Base-by-base conservation (phyloP, 2,329 filamentous ascomycete genomes). In the Alternaria alternata region DNA sequence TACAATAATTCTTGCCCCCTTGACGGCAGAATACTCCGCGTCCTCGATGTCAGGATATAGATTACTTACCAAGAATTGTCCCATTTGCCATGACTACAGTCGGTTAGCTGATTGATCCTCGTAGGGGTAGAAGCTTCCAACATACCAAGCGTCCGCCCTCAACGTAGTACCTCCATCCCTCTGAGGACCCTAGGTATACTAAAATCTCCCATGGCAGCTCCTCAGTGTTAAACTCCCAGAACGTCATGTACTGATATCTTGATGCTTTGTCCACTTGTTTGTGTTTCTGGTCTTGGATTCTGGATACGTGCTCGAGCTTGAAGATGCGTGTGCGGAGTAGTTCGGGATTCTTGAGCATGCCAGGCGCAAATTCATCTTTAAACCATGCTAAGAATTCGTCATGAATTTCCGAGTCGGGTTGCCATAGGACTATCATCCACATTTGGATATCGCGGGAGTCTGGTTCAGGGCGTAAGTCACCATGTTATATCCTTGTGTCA, bases 141-240 rank as follows among this genome's bases (percentile, higher is more conserved):
- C 49, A 38, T 63, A 65, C 63, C 54, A 66, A 4, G 30, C 54
- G 32, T 20, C 42, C 42, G 8, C 58, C 58, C 26, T 67, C 65
- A 7, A 61, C 57, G 30, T 67, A 65, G 8, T 62, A 36, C 18
- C 65, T 57, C 65, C 65, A 67, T 18, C 55, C 36, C 22, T 64
- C 61, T 32, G 63, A 64, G 28, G 58, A 59, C 1, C 65, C 65
- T 18, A 67, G 48, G 16, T 64, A 64, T n/a, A 67, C 54, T 24
- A 67, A 16, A 4, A 66, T 51, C 24, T 67, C 65, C 65, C 65
- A 67, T 7, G 65, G 65, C 26, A 67, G 24, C 1, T 67, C 65
- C 14, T 62, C 61, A 14, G 41, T 60, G 20, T 61, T 61, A 42
- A 64, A 66, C 36, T 67, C 65, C 65, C 61, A 67, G 7, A 67